Conservation (phyloP, 2,329 filamentous ascomycete genomes). For the Cadophora malorum region DNA sequence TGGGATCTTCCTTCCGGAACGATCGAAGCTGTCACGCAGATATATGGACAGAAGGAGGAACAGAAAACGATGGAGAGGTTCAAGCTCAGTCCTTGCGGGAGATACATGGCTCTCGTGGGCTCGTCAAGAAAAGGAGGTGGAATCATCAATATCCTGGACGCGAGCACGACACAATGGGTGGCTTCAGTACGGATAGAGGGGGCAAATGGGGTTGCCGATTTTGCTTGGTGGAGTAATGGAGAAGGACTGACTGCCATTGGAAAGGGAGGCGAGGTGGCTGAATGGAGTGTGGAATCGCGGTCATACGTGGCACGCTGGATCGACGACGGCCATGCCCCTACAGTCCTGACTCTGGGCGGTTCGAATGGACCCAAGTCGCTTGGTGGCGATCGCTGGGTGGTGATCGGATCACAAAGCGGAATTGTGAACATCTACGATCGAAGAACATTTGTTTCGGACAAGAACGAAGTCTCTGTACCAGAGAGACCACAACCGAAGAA, state of each 20-base stretch:
- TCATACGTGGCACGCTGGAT: conserved; percentile 83
- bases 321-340: conserved; percentile 88
- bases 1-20: conserved; percentile 86
- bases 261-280: conserved; percentile 87
- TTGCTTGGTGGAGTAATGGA: conserved; percentile 89
- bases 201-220: conserved; percentile 84
- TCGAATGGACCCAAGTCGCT: conserved; percentile 61
- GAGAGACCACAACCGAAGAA: conserved; percentile 74
- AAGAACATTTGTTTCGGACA: conserved; percentile 46
- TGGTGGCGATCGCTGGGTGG: conserved; percentile 88
- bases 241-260: conserved; percentile 82
- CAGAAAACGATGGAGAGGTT: conserved; percentile 92
- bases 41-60: conserved; percentile 78
- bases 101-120: conserved; percentile 83
- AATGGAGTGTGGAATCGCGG: conserved; percentile 76
- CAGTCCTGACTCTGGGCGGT: conserved; percentile 80
- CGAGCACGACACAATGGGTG: conserved; percentile 84
- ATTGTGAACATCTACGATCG: conserved; percentile 96
- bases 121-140: conserved; percentile 85
- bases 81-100: conserved; percentile 83
- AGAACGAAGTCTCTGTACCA: conserved; percentile 60
- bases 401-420: conserved; percentile 83
- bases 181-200: conserved; percentile 83
- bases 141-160: conserved; percentile 83
- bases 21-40: conserved; percentile 80